Base-by-base conservation (phyloP, 1,139 yeast species). In the Nakaseomyces glabratus region DNA sequence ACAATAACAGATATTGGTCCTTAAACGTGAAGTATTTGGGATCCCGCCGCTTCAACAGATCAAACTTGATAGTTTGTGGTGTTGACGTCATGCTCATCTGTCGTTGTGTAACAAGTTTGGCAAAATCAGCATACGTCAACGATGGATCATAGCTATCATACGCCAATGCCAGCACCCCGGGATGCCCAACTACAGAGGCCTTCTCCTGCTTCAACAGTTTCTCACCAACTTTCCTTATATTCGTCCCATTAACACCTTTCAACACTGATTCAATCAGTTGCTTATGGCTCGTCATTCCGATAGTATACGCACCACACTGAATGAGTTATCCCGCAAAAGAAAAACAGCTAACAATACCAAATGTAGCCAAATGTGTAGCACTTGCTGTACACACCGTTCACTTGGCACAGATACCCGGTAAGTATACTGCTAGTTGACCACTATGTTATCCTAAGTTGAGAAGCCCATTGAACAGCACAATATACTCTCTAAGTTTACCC, bases 21-120 rank as follows among this genome's bases (percentile, higher is more conserved):
- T 42, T 42, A 34, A 55, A 55, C 35, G 47, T 52, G 36, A 55
- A 52, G 35, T 43, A 54, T 28, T 43, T 43, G 2, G 55, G 52
- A 32, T 55, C 58, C 33, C 58, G 44, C 14, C 39, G 36, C 32
- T 46, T 50, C 14, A 48, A 31, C 15, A 51, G 38, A 13, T 42
- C 40, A 20, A 52, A 48, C 4, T 29, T 29, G 7, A 28, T 4
- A n/a, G n/a, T n/a, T 9, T 7, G 13, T 4, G 30, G 10, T 15
- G 11, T 17, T 12, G 9, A 6, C 9, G 5, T 4, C 15, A 8
- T 8, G 1, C 7, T 6, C 3, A 10, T 5, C 22, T 11, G 18
- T 21, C 34, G 2, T 6, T 11, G 13, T 21, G 36, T 18, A 28
- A 22, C 4, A 14, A 36, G 14, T 6, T 33, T 16, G 7, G 28